phyloP scores from a whole-genome alignment of 768 basidiomycete genomes.

The Termitomyces eurrhizus region DNA sequence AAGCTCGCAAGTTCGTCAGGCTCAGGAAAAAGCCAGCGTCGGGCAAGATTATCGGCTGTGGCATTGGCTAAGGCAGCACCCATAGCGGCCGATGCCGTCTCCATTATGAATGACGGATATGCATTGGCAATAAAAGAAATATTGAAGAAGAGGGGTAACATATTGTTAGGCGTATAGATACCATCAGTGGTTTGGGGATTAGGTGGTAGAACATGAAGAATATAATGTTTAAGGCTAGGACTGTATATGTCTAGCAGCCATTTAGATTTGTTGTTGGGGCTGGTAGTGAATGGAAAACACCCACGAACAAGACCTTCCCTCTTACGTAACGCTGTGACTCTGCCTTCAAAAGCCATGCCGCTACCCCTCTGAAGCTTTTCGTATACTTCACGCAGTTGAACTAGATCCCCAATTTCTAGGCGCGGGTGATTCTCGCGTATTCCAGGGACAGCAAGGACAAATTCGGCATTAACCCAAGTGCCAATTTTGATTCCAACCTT shows the following conservation, averaged over 20 bases:
- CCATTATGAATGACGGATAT: conserved; percentile 38
- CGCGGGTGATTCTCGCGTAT: conserved; percentile 37
- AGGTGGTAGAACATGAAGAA: conserved; percentile 30
- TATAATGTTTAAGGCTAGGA: conserved; percentile 35
- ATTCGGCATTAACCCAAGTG: conserved; percentile 35
- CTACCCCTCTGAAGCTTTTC: conserved; percentile 28
- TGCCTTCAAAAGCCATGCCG: conserved; percentile 40
- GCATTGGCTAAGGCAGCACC: conserved; percentile 20
- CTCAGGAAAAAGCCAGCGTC: conserved; percentile 45
- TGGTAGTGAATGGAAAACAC: conserved; percentile 18
- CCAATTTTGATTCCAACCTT: conserved; percentile 31
- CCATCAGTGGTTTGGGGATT: conserved; percentile 14
- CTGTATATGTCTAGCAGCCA: conserved; percentile 32
- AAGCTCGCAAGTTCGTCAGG: conserved; percentile 25
- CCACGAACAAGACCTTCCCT: conserved; percentile 44
- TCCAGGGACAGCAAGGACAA: conserved; percentile 33
- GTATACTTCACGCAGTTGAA: conserved; percentile 40
- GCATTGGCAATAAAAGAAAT: conserved; percentile 46
- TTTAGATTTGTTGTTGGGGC: background rate
- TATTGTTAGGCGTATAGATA: conserved; percentile 27
- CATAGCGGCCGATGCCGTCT: conserved; percentile 31
- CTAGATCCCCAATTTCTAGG: conserved; percentile 41
- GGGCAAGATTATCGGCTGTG: conserved; percentile 25
- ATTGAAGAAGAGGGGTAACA: conserved; percentile 40
- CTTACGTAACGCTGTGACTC: conserved; percentile 39